These are phyloP conservation scores for Agaricales sp. DNA, from an alignment of 1,284 basidiomycete species.

Conservation along the genomic window DNA sequence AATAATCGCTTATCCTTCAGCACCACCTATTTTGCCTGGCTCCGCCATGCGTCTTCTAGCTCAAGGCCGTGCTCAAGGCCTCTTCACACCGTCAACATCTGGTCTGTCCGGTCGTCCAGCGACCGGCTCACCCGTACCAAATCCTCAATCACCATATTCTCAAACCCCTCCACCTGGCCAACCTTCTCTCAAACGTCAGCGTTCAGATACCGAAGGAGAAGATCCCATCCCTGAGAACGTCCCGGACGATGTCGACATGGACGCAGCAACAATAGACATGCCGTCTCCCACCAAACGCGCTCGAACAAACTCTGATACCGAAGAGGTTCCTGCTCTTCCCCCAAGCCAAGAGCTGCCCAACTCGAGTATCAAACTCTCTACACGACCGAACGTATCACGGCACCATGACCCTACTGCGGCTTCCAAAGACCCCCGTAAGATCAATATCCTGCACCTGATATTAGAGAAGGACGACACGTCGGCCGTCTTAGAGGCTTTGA, in stretches of 20 bases:
- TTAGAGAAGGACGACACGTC: background rate
- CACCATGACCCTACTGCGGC: background rate
- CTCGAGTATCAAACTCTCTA: background rate
- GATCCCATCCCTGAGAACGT: conserved; percentile 10
- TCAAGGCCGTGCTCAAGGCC: conserved; percentile 76
- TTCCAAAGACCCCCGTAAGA: conserved; percentile 5
- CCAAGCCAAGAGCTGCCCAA: conserved; percentile 10
- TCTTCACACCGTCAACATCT: conserved; percentile 75
- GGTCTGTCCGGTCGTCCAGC: conserved; percentile 25
- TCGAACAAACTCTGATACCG: conserved; percentile 41
- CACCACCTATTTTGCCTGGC: conserved; percentile 73
- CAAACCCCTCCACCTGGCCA: conserved; percentile 41
- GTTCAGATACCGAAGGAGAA: conserved; percentile 33
- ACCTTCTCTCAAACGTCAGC: conserved; percentile 32
- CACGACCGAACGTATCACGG: background rate
- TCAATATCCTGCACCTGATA: conserved; percentile 40
- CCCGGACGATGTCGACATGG: conserved; percentile 13
- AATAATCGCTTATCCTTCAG: conserved; percentile 17
- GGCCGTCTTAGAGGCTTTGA: background rate
- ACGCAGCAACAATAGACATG: conserved; percentile 28
- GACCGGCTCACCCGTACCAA: conserved; percentile 27
- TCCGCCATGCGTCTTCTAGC: conserved; percentile 71
- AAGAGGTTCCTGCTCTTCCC: conserved; percentile 14
- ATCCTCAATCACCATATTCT: conserved; percentile 37
- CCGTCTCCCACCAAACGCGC: conserved; percentile 57